Evolutionary conservation across 768 basidiomycete species (phyloP), one percentile per base, ranked within the genome.

Genomic region (Boletus reticuloceps): DNA sequence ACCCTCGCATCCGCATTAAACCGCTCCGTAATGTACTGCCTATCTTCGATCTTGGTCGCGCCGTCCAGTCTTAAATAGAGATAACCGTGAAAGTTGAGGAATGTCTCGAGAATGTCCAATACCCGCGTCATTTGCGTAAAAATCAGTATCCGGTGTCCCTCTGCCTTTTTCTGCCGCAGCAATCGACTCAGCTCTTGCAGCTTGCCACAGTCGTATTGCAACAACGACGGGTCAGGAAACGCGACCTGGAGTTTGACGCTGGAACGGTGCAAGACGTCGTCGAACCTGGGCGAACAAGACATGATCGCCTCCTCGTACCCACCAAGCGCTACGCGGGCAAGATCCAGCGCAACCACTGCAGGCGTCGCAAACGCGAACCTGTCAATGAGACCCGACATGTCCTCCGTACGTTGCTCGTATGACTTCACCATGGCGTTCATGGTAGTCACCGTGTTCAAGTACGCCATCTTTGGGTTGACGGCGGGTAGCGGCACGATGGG

Each of bases 41-140:
- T 79, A 63, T 98, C 92, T 73, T 97, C 95, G 54, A 97, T 92
- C 73, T 91, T 94, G 51, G 95, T 98, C 39, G 91, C 88, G 3
- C 95, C 95, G 66, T 98, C 95, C 34, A 98, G 75, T n/a, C 95
- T 82, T 19, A 96, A 81, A 70, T 98, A 98, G 12, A 95, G 82
- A 67, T 95, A 90, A 0, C 95, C 95, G 65, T 94, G 93, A 53
- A 93, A 86, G 63, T 89, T 95, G 54, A 98, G 79, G 71, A 94
- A 98, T 17, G 87, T 86, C 69, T 98, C 95, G 50, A 98, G 80
- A 56, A 98, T 92, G 67, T 98, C 95, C 55, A 98, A 79, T 32
- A 98, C 87, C 56, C 81, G 80, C 31, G 95, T 96, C 95, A 98
- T 98, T 65, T 98, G 95, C 1, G 95, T 98, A 72, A 98, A 98